Evolutionary conservation across 768 basidiomycete genomes (phyloP).

Genomic region (Kwoniella newhampshirensis): DNA sequence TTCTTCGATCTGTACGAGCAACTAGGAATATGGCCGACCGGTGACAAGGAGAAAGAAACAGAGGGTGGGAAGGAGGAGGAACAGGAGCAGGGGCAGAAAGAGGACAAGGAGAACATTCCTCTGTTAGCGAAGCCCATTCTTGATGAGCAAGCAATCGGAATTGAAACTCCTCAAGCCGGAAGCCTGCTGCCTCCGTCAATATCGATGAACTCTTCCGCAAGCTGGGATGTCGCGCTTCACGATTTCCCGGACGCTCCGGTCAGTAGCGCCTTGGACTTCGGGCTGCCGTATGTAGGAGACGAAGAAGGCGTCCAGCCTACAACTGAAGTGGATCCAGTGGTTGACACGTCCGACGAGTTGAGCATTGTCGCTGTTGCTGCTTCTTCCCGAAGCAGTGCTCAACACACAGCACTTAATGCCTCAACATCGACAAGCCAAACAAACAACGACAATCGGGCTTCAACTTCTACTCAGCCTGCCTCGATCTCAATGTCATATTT

Average conservation of each 20-base stretch:
- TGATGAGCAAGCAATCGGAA: slow-evolving; percentile 3
- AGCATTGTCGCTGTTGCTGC: slow-evolving; percentile 25
- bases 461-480: slow-evolving; percentile 11
- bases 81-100: slow-evolving; percentile 4
- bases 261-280: slow-evolving; percentile 21
- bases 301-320: slow-evolving; percentile 3
- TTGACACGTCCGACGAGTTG: slow-evolving; percentile 8
- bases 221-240: slow-evolving; percentile 40
- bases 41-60: slow-evolving; percentile 20
- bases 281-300: slow-evolving; percentile 16
- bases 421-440: slow-evolving; percentile 14
- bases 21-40: slow-evolving; percentile 48
- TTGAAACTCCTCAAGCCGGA: not conserved
- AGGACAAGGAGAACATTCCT: slow-evolving; percentile 7
- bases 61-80: slow-evolving; percentile 2
- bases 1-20: slow-evolving; percentile 52
- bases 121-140: not conserved
- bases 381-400: slow-evolving; percentile 17
- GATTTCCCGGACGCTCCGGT: slow-evolving; percentile 35
- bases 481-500: slow-evolving; percentile 12
- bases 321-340: not conserved
- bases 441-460: slow-evolving; percentile 9
- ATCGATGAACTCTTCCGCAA: slow-evolving; percentile 25
- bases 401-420: slow-evolving; percentile 11
- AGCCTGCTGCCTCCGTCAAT: not conserved